Evolutionary conservation across 169 alveolate species (phyloP).

Genomic region (Ichthyophthirius multifiliis): DNA sequence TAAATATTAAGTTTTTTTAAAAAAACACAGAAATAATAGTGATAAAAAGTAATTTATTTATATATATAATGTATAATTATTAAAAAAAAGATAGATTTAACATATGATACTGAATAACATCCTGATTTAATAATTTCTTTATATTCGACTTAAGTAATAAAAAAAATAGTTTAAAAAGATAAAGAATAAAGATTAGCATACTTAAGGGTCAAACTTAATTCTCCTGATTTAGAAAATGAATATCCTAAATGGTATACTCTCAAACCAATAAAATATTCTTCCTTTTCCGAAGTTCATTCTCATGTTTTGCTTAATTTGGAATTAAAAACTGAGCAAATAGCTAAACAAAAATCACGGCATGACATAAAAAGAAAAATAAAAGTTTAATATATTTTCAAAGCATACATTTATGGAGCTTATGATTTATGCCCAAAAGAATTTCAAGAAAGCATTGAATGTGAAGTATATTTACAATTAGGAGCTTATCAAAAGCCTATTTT

Average conservation of each 20-base stretch:
- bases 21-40: too few species aligned
- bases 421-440: conserved; percentile 47
- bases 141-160: neutral
- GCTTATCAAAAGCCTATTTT: neutral
- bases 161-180: neutral
- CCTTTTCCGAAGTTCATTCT: conserved; percentile 32
- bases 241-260: conserved; percentile 58
- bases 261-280: conserved; percentile 23
- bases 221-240: conserved; percentile 32
- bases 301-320: conserved; percentile 18
- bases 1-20: too few species aligned
- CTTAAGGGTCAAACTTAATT: conserved; percentile 18
- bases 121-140: neutral
- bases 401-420: conserved; percentile 51
- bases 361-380: conserved; percentile 27
- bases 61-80: too few species aligned
- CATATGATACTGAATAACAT: neutral
- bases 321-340: conserved; percentile 6
- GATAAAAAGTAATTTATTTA: too few species aligned
- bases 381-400: conserved; percentile 25
- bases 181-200: conserved; percentile 37
- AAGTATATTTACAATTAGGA: conserved; percentile 16
- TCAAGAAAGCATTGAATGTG: conserved; percentile 28
- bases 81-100: neutral
- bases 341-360: neutral